Evolutionary conservation across 75 land plant genomes (phyloP).

Genomic region (Pinus tabuliformis): DNA sequence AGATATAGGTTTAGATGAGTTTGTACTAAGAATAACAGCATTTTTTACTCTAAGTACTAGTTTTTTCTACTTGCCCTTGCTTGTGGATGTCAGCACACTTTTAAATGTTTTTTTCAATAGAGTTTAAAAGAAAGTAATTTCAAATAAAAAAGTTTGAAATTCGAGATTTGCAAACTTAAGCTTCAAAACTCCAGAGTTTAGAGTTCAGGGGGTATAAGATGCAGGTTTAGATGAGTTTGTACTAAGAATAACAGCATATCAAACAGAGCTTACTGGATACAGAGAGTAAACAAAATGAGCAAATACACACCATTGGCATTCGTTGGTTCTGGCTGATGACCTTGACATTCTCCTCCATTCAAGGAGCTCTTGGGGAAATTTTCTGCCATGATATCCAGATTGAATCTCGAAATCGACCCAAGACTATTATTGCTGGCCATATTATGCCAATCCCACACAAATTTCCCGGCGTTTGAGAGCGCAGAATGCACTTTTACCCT

Average conservation of each 20-base stretch:
- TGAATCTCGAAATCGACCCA: constrained; percentile 26
- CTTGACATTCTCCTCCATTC: constrained; percentile 43
- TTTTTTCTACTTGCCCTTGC: no score
- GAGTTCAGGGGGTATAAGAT: no score
- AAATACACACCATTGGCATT: constrained; percentile 21
- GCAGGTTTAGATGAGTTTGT: neutral
- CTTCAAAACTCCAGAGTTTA: no score
- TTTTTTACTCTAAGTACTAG: no score
- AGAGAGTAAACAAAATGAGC: neutral
- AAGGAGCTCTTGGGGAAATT: constrained; percentile 16
- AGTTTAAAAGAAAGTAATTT: no score
- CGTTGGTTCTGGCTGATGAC: constrained; percentile 24
- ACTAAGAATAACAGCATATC: neutral
- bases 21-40: neutral
- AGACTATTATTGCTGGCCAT: constrained; percentile 72
- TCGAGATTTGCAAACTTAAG: no score
- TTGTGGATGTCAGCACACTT: no score
- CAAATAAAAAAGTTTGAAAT: no score
- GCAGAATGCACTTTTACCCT: constrained; percentile 63
- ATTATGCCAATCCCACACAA: constrained; percentile 91
- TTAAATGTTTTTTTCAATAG: no score
- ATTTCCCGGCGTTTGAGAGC: constrained; percentile 66
- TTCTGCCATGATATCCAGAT: constrained; percentile 7
- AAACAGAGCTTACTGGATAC: neutral
- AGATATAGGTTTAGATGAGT: neutral